Evolutionary conservation across 202 grass and related monocot species (phyloP).

Genomic region (Sporobolus alterniflorus): DNA sequence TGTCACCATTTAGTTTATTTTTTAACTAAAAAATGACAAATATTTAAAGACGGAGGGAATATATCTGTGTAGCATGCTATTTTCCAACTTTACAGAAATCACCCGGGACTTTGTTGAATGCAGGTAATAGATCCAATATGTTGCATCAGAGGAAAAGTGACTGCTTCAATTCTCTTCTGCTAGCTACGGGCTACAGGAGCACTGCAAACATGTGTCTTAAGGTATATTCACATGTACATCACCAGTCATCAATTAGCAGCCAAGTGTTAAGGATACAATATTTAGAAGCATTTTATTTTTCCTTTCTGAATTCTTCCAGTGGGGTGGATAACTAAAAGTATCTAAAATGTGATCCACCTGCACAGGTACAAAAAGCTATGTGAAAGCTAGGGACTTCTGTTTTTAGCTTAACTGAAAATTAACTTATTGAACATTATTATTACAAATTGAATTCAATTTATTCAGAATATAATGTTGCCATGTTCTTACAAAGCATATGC

Average conservation of each 20-base stretch:
- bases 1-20: too few relatives aligned
- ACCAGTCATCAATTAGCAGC: not conserved
- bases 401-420: not conserved
- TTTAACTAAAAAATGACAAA: too few relatives aligned
- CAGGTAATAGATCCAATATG: constrained; percentile 55
- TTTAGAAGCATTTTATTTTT: not conserved
- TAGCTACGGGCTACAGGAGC: constrained; percentile 61
- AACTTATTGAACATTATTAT: not conserved
- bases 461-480: not conserved
- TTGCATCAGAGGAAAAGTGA: constrained; percentile 20
- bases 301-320: not conserved
- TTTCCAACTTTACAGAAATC: not conserved
- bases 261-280: not conserved
- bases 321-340: not conserved
- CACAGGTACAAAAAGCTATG: not conserved
- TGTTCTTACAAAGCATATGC: not conserved
- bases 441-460: not conserved
- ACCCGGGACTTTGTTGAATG: not conserved
- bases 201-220: constrained; percentile 59
- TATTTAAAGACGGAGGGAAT: too few relatives aligned
- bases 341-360: not conserved
- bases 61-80: not conserved
- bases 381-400: not conserved
- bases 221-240: constrained; percentile 23
- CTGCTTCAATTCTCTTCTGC: constrained; percentile 45